phyloP scores from a whole-genome alignment of 75 land plant genomes.

The Sequoiadendron giganteum region DNA sequence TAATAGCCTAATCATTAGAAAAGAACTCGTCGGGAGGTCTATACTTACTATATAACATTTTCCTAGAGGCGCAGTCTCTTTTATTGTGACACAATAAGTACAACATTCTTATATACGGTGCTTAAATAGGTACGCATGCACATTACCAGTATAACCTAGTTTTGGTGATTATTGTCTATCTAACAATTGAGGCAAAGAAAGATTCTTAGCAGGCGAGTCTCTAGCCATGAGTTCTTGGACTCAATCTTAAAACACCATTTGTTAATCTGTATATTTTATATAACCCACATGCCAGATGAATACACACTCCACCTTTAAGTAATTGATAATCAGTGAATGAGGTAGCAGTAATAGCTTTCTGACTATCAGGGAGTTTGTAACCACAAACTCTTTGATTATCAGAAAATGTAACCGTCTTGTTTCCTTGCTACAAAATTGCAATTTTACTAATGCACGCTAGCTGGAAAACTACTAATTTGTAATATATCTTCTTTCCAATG shows the following conservation, averaged over 20 bases:
- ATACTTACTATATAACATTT: too few species aligned
- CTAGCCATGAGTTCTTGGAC: not conserved
- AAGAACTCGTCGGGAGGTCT: too few species aligned
- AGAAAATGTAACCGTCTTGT: not conserved
- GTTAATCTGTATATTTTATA: not conserved
- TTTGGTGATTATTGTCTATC: not conserved
- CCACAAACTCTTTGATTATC: not conserved
- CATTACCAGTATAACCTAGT: too few species aligned
- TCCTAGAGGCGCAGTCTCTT: too few species aligned
- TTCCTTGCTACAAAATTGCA: not conserved
- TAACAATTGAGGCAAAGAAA: not conserved
- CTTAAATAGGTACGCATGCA: too few species aligned
- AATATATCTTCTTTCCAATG: not conserved
- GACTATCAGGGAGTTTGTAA: not conserved
- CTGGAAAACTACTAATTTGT: not conserved
- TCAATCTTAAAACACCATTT: not conserved
- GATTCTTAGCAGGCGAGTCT: not conserved
- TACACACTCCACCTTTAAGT: not conserved
- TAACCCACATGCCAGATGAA: not conserved
- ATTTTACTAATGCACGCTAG: not conserved
- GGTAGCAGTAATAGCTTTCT: not conserved
- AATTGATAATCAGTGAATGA: not conserved
- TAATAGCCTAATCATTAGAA: too few species aligned
- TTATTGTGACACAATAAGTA: too few species aligned
- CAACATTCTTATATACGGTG: too few species aligned